Base-by-base conservation (phyloP, 768 basidiomycete genomes). In the Floccularia luteovirens region DNA sequence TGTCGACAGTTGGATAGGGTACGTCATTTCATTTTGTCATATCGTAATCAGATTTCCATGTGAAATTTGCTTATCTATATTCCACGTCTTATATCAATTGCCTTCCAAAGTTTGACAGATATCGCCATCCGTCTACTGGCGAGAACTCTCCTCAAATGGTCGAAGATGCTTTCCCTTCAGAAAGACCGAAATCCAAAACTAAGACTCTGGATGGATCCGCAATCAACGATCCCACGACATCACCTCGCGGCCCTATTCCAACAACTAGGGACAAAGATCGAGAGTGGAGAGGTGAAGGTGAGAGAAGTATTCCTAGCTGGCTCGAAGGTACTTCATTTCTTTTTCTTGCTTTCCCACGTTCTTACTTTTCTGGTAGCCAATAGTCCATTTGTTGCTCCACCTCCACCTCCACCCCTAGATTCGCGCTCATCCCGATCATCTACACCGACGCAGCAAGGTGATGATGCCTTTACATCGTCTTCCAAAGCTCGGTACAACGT, bases 1-100 rank as follows among this genome's bases (percentile, higher is more conserved):
- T 89, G 86, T 54, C 72, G 88, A 43, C 89, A 92, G 55, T 70
- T 93, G 28, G 89, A 92, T 61, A 72, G 78, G 57, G 85, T 91
- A 46, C 52, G 82, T n/a, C n/a, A n/a, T 69, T 38, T 14, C 46
- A 36, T 27, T 35, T 23, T 38, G 21, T 16, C 33, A 7, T 23
- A 23, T 31, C 30, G 34, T 12, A 31, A 33, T 22, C 13, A n/a
- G n/a, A n/a, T n/a, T n/a, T n/a, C n/a, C n/a, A n/a, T n/a, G n/a
- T n/a, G n/a, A n/a, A n/a, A n/a, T n/a, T n/a, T n/a, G n/a, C n/a
- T n/a, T n/a, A n/a, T n/a, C n/a, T n/a, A n/a, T n/a, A n/a, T n/a
- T n/a, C n/a, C n/a, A n/a, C n/a, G n/a, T n/a, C n/a, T n/a, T n/a
- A n/a, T n/a, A n/a, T n/a, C 19, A 12, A 8, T 20, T 19, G 11